Percentiles rank a stretch among this genome's conserved stretches.
These are phyloP conservation scores for Trichocomaceae sp. DNA, from an alignment of 2,329 filamentous ascomycete genomes.

Conservation along the genomic window DNA sequence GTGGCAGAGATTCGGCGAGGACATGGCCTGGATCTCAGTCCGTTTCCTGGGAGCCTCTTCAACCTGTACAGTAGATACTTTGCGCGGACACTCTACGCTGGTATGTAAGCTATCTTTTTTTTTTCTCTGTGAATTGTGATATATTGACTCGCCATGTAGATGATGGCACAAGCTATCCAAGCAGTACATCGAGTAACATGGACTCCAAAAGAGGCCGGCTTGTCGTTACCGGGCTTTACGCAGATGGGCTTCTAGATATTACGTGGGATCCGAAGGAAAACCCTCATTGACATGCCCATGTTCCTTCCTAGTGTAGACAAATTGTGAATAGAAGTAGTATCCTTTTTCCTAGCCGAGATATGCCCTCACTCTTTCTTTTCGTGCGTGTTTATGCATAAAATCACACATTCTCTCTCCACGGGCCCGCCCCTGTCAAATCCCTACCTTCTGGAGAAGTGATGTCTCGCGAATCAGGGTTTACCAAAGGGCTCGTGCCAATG, in stretches of 20 bases:
- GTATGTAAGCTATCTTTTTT: constrained; percentile 1
- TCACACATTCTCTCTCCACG: constrained; percentile 6
- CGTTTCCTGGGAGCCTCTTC: constrained; percentile 14
- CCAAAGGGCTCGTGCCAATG: background rate
- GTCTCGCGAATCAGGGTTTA: constrained; percentile 11
- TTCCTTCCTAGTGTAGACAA: background rate
- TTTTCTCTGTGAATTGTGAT: background rate
- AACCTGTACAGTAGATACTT: constrained; percentile 11
- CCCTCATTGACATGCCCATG: background rate
- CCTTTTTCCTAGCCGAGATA: background rate
- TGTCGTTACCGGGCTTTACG: constrained; percentile 15
- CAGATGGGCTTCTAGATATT: constrained; percentile 16
- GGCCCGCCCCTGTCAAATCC: constrained; percentile 3
- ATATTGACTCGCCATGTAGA: constrained; percentile 7
- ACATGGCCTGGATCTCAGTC: constrained; percentile 14
- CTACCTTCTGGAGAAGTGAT: background rate
- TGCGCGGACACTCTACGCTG: constrained; percentile 14
- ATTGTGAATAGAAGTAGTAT: background rate
- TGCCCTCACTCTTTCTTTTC: background rate
- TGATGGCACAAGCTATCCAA: constrained; percentile 15
- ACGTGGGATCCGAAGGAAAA: constrained; percentile 16
- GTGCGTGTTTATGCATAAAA: background rate
- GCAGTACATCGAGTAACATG: constrained; percentile 14
- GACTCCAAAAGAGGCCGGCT: constrained; percentile 16
- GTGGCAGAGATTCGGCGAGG: constrained; percentile 17